Evolutionary conservation across 2,329 filamentous ascomycete genomes (phyloP), one percentile per base, ranked within the genome.

Genomic region (Zalaria obscura): DNA sequence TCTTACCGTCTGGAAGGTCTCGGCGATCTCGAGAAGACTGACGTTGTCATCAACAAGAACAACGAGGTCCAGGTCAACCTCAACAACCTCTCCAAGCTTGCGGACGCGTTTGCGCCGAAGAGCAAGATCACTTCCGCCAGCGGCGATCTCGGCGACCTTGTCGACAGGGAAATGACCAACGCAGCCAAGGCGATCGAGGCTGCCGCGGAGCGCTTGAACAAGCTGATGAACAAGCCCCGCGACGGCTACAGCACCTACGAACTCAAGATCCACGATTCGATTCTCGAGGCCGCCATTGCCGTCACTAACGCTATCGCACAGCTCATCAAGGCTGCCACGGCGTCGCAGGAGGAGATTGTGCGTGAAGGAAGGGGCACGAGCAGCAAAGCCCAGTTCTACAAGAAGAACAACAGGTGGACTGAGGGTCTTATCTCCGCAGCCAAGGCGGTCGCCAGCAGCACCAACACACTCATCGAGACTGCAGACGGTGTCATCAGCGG

Each of bases 341-440:
- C 75, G 11, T 93, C 89, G 2, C 91, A 98, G 60, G 80, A 93
- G 59, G 91, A 98, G 66, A 98, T 98, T 56, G 91, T 98, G 35
- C 80, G 87, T 49, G 86, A 93, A 48, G 91, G 91, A 5, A 80
- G 84, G 18, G 91, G 91, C 31, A 83, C 80, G 26, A 85, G 84
- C 7, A 53, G 50, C 43, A 57, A 61, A 40, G 93, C 86, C 36
- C 76, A 80, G 44, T 98, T 98, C 63, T 98, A 98, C 78, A 96
- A 96, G 75, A 96, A 96, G 71, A 95, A 98, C 74, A 98, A 96
- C 66, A 78, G 91, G 40, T 98, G 91, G 91, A 98, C 91, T 0
- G 91, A 98, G 58, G 91, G 91, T 38, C 77, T 98, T 46, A 95
- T 98, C 58, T 94, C 86, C 32, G 91, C 91, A 1, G 89, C 91